Evolutionary conservation across 1,139 yeast species (phyloP).

Genomic region (Meyerozyma carpophila): DNA sequence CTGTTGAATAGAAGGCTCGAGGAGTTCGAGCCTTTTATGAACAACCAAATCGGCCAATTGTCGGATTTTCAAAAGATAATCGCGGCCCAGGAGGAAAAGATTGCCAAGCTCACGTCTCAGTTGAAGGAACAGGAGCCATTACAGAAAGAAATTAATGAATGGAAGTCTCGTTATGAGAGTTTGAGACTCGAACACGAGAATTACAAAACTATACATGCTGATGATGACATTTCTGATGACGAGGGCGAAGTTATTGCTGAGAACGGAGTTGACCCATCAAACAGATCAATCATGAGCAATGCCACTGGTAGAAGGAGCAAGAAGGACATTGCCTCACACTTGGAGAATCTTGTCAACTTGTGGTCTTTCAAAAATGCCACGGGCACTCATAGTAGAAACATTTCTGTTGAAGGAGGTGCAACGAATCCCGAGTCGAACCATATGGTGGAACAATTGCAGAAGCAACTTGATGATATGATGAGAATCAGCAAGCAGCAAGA

Average conservation of each 20-base stretch:
- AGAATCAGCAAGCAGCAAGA: conserved; percentile 35
- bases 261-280: conserved; percentile 8
- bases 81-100: conserved; percentile 46
- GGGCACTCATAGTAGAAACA: conserved; percentile 7
- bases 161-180: conserved; percentile 41
- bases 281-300: conserved; percentile 24
- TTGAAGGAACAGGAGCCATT: conserved; percentile 42
- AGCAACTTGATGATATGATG: conserved; percentile 44
- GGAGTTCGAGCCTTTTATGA: conserved; percentile 51
- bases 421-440: conserved; percentile 13
- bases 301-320: conserved; percentile 21
- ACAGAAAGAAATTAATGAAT: conserved; percentile 42
- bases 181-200: conserved; percentile 43
- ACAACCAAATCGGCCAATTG: conserved; percentile 50
- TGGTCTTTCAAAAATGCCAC: conserved; percentile 21
- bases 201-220: conserved; percentile 32
- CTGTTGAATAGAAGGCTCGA: conserved; percentile 33
- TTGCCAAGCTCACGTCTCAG: conserved; percentile 35
- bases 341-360: conserved; percentile 32
- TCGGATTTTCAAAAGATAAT: conserved; percentile 51
- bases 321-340: conserved; percentile 34
- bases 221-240: conserved; percentile 27
- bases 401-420: conserved; percentile 6
- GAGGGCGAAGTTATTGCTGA: conserved; percentile 14
- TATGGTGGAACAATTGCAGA: conserved; percentile 37